phyloP scores from a whole-genome alignment of 2,329 filamentous ascomycete species.

The Trichophyton schoenleinii region DNA sequence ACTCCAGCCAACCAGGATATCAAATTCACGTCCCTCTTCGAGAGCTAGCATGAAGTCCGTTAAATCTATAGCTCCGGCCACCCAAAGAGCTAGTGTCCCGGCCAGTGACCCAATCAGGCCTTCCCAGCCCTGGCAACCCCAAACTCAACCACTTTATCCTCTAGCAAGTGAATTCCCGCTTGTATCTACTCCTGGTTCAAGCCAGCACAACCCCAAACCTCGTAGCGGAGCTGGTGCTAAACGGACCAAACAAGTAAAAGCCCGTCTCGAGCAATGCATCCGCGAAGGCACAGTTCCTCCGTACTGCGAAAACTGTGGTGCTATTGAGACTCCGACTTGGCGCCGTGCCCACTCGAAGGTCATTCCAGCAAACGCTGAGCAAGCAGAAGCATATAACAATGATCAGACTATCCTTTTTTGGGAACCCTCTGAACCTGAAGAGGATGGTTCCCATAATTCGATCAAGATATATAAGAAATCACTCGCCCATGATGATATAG shows the following conservation, averaged over 20 bases:
- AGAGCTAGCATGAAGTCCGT: conserved; percentile 23
- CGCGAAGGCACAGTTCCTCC: conserved; percentile 72
- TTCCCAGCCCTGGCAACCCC: conserved; percentile 22
- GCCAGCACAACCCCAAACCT: conserved; percentile 25
- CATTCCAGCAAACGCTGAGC: conserved; percentile 54
- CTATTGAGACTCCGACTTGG: conserved; percentile 94
- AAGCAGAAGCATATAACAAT: conserved; percentile 50
- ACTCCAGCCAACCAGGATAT: conserved; percentile 19
- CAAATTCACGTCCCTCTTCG: conserved; percentile 27
- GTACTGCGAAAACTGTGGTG: conserved; percentile 84
- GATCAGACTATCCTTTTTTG: conserved; percentile 64
- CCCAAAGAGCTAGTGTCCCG: conserved; percentile 3
- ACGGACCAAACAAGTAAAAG: conserved; percentile 53
- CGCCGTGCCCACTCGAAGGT: conserved; percentile 80
- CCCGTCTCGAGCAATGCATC: conserved; percentile 47
- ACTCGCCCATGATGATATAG: conserved; percentile 52
- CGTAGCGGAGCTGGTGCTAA: conserved; percentile 44
- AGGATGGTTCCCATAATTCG: conserved; percentile 48
- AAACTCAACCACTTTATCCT: conserved; percentile 32
- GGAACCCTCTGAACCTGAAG: conserved; percentile 51
- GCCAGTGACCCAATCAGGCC: conserved; percentile 16
- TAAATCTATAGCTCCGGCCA: conserved; percentile 25
- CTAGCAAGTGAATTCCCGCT: conserved; percentile 34
- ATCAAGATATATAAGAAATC: conserved; percentile 68
- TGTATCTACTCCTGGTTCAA: conserved; percentile 27